Conservation (phyloP, 805 yeast genomes). For the Isabelozyma pseudorhagii region DNA sequence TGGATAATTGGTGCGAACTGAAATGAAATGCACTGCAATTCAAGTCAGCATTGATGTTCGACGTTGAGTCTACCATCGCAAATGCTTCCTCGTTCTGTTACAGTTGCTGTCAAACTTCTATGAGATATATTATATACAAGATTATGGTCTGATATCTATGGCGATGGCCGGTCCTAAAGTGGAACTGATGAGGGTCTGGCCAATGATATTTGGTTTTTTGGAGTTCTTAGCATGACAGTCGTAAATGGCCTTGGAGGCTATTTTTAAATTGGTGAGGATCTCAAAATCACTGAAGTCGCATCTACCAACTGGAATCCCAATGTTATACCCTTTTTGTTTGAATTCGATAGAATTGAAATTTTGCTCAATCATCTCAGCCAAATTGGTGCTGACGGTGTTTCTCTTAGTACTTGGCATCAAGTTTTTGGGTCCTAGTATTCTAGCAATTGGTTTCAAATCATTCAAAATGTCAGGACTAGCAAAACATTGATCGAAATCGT, state of each 20-base stretch:
- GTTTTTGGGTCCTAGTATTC: slow-evolving; percentile 82
- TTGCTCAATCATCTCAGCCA: slow-evolving; percentile 48
- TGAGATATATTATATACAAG: not conserved
- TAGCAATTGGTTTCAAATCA: slow-evolving; percentile 66
- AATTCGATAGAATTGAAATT: slow-evolving; percentile 71
- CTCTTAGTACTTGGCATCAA: slow-evolving; percentile 84
- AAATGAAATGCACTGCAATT: too few species aligned
- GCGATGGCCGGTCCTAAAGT: slow-evolving; percentile 81
- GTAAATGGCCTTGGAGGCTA: slow-evolving; percentile 58
- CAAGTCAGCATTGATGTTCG: too few species aligned
- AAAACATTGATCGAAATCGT: slow-evolving; percentile 65
- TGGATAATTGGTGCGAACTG: too few species aligned
- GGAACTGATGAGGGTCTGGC: slow-evolving; percentile 64
- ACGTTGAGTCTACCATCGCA: too few species aligned
- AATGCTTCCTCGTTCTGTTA: too few species aligned
- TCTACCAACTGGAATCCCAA: slow-evolving; percentile 72
- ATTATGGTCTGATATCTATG: slow-evolving; percentile 36
- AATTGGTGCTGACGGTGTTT: slow-evolving; percentile 78
- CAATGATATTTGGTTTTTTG: slow-evolving; percentile 66
- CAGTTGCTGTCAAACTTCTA: not conserved
- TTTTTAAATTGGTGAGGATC: slow-evolving; percentile 58
- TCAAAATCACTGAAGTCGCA: slow-evolving; percentile 76
- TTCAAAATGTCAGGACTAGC: slow-evolving; percentile 80
- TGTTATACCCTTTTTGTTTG: slow-evolving; percentile 63
- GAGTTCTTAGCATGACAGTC: slow-evolving; percentile 54